Conservation (phyloP, 2,329 filamentous ascomycete genomes). For the Tolypocladium ophioglossoides region DNA sequence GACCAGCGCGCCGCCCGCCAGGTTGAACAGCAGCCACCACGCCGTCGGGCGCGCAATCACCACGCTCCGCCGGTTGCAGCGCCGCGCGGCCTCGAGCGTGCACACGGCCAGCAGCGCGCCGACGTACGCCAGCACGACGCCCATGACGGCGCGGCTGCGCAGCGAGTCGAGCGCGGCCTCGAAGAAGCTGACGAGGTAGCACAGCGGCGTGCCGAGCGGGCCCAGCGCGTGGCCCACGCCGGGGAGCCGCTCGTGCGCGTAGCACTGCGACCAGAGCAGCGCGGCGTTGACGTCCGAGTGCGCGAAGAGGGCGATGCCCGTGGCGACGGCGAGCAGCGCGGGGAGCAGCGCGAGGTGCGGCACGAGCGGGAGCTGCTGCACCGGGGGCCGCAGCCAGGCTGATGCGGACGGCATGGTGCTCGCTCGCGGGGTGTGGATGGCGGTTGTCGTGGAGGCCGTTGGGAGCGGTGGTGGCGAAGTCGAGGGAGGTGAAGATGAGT, state of each 20-base stretch:
- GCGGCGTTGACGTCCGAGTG: constrained; percentile 40
- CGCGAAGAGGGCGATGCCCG: constrained; percentile 29
- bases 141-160: constrained; percentile 30
- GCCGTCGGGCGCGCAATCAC: constrained; percentile 27
- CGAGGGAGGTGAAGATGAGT: no score
- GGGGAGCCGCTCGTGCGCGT: constrained; percentile 34
- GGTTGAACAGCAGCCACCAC: constrained; percentile 36
- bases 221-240: constrained; percentile 24
- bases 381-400: constrained; percentile 24
- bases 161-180: constrained; percentile 28
- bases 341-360: constrained; percentile 40
- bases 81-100: constrained; percentile 37
- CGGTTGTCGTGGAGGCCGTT: not conserved
- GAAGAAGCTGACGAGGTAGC: constrained; percentile 42
- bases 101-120: constrained; percentile 37
- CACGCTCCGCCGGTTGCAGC: constrained; percentile 24
- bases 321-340: constrained; percentile 33
- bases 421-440: no score
- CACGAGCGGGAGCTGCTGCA: constrained; percentile 42
- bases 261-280: constrained; percentile 43
- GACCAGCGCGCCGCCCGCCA: constrained; percentile 37
- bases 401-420: not conserved
- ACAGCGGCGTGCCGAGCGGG: constrained; percentile 35
- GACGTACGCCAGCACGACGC: constrained; percentile 31
- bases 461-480: not conserved